Conservation (phyloP, 2,329 filamentous ascomycete species). For the Biscogniauxia sp. region DNA sequence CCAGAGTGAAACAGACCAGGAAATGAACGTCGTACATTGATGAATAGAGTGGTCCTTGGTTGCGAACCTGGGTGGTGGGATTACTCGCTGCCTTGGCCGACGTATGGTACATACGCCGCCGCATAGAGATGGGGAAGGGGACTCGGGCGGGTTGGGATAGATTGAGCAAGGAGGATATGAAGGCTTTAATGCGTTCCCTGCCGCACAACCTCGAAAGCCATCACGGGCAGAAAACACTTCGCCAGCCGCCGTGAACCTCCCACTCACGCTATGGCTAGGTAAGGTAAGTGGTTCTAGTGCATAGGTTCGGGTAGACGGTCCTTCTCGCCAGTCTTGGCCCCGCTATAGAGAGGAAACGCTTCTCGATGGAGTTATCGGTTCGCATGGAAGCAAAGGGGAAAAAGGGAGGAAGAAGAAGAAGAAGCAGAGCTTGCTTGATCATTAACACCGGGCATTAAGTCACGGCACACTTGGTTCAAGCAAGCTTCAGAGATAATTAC, state of each 20-base stretch:
- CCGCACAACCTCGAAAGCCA: background rate
- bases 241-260: background rate
- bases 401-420: background rate
- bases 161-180: background rate
- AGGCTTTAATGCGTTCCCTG: background rate
- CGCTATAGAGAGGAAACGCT: background rate
- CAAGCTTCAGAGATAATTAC: background rate
- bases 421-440: background rate
- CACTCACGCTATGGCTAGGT: background rate
- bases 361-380: background rate
- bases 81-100: background rate
- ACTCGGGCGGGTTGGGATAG: background rate
- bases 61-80: conserved; percentile 2
- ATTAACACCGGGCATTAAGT: background rate
- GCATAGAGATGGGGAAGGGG: background rate
- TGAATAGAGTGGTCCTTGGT: background rate
- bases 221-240: background rate
- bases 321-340: conserved; percentile 7
- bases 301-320: conserved; percentile 15
- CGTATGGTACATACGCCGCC: background rate
- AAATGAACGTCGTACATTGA: background rate
- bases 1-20: background rate
- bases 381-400: background rate
- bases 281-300: background rate
- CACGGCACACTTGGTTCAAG: background rate